These are phyloP conservation scores for Prototheca stagnorum DNA, from an alignment of 163 green algal species.

Conservation along the genomic window DNA sequence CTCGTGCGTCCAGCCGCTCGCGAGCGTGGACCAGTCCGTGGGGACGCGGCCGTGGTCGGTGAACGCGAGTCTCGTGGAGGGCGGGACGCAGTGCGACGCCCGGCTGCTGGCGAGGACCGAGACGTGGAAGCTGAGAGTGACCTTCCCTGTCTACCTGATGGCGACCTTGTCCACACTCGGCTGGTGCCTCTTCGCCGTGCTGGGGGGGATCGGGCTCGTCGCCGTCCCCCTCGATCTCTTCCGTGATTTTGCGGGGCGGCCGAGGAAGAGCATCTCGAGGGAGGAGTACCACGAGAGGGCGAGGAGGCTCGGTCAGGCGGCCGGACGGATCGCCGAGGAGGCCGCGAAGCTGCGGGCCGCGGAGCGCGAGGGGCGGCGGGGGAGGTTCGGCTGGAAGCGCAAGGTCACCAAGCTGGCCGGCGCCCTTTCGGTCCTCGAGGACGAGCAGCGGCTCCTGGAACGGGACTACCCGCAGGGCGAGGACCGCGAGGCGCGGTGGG, in stretches of 20 bases:
- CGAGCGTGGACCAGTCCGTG: background rate
- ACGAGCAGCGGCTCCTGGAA: constrained; percentile 71
- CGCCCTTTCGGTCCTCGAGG: constrained; percentile 70
- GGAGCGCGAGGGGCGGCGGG: constrained; percentile 39
- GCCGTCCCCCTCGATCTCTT: constrained; percentile 76
- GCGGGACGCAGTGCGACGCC: constrained; percentile 11
- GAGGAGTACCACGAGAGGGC: constrained; percentile 79
- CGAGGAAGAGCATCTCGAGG: constrained; percentile 58
- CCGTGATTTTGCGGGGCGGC: constrained; percentile 58
- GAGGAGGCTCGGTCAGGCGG: constrained; percentile 42
- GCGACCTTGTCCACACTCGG: constrained; percentile 53
- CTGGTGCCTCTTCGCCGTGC: constrained; percentile 90
- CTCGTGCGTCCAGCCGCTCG: too few species aligned
- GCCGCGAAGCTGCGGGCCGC: constrained; percentile 34
- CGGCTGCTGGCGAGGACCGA: constrained; percentile 15
- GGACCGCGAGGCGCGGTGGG: constrained; percentile 73
- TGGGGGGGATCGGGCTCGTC: constrained; percentile 78
- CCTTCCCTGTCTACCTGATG: constrained; percentile 80
- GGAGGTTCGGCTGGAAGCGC: constrained; percentile 35
- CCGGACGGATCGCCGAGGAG: constrained; percentile 37
- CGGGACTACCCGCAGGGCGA: constrained; percentile 80
- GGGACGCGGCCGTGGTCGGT: background rate
- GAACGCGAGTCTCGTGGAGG: background rate
- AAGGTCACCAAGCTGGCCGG: constrained; percentile 55
- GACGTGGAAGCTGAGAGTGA: constrained; percentile 51